These are phyloP conservation scores for Colletotrichum horii DNA, from an alignment of 2,329 filamentous ascomycete genomes.

Conservation along the genomic window DNA sequence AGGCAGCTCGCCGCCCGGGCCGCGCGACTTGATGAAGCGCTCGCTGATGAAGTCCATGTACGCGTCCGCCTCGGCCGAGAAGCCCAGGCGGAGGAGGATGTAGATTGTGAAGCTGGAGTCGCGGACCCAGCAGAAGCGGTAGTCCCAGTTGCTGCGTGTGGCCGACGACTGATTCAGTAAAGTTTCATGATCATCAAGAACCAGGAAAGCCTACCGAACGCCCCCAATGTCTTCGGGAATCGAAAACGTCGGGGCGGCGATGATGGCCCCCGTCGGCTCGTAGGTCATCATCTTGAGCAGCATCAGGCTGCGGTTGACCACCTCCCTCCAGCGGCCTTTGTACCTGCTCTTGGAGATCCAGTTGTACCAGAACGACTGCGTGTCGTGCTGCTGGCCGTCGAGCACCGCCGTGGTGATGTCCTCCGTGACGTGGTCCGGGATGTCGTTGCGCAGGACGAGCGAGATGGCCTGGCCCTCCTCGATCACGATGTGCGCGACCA, in stretches of 20 bases:
- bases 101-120: conserved; percentile 82
- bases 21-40: conserved; percentile 67
- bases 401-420: conserved; percentile 64
- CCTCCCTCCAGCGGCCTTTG: conserved; percentile 74
- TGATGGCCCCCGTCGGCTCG: conserved; percentile 79
- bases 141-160: conserved; percentile 66
- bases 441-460: conserved; percentile 70
- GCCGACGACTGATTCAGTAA: background rate
- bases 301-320: conserved; percentile 73
- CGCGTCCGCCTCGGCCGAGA: conserved; percentile 75
- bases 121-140: conserved; percentile 79
- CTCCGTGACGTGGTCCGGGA: conserved; percentile 60
- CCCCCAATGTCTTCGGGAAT: conserved; percentile 78
- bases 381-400: conserved; percentile 70
- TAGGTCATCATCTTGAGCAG: conserved; percentile 79
- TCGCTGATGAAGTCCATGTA: conserved; percentile 82
- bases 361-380: conserved; percentile 73
- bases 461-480: conserved; percentile 72
- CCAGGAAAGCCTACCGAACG: conserved; percentile 33
- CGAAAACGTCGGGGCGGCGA: conserved; percentile 79
- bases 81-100: conserved; percentile 77
- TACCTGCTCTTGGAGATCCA: conserved; percentile 77
- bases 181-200: background rate
- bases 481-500: conserved; percentile 64
- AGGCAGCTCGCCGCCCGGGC: conserved; percentile 66